These are phyloP conservation scores for Penicillium atrosanguineum DNA, from an alignment of 495 filamentous ascomycete species.

Conservation along the genomic window DNA sequence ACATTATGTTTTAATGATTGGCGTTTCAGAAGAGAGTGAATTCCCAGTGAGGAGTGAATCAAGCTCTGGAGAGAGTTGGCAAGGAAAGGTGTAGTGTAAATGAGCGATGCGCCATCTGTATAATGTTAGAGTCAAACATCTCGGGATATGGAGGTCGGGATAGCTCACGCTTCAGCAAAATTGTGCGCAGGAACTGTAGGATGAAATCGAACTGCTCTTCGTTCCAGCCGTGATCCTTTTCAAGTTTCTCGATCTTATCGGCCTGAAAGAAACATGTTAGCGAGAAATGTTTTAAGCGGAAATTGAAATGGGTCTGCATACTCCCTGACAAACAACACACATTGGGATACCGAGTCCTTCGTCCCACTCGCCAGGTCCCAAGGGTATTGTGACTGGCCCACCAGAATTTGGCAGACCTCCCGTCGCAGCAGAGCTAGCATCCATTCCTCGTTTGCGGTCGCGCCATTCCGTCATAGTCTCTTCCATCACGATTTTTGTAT, in stretches of 20 bases:
- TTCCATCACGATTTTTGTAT: constrained; percentile 77
- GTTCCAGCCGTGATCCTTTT: constrained; percentile 85
- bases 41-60: constrained; percentile 83
- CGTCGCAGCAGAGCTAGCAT: constrained; percentile 31
- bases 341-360: constrained; percentile 85
- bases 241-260: constrained; percentile 82
- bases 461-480: constrained; percentile 69
- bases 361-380: constrained; percentile 93
- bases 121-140: constrained; percentile 17
- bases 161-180: constrained; percentile 76
- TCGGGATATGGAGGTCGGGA: background rate
- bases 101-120: constrained; percentile 82
- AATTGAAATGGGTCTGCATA: constrained; percentile 41
- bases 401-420: constrained; percentile 52
- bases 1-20: constrained; percentile 89
- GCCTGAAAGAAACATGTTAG: constrained; percentile 55
- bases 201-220: constrained; percentile 94
- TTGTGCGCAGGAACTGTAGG: constrained; percentile 81
- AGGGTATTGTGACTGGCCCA: constrained; percentile 61
- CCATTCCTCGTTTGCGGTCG: constrained; percentile 47
- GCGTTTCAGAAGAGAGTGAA: constrained; percentile 82
- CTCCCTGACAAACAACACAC: constrained; percentile 91
- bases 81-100: constrained; percentile 82
- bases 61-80: constrained; percentile 76
- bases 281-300: background rate